Base-by-base conservation (phyloP, 129 eudicot genomes). In the Pittosporum tobira region DNA sequence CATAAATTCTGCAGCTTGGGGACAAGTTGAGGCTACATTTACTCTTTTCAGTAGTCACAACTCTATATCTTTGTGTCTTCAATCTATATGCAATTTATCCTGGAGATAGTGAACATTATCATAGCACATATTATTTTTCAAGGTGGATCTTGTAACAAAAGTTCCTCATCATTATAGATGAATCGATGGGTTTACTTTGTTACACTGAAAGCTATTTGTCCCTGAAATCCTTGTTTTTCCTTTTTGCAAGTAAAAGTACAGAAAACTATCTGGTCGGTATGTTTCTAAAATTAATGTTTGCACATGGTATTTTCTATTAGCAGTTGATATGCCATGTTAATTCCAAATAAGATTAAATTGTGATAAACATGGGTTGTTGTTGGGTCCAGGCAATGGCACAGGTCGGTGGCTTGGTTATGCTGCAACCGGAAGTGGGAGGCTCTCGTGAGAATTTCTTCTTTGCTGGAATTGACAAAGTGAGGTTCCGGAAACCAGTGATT, bases 381-480 rank as follows among this genome's bases (percentile, higher is more conserved):
- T 62, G 57, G 66, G 14, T 67, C 34, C 63, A 91, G 98, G 98
- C 98, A 69, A 77, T 91, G 98, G 98, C 98, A 48, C 98, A 91
- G 69, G 98, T 91, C 61, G 98, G 98, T 38, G 98, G 98, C 38
- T n/a, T 91, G 52, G 90, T 91, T 27, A 91, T 91, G 98, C 78
- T 91, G 74, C 84, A 74, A 72, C 98, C 98, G 15, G 98, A 91
- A 74, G 98, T 91, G 44, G 98, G 98, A 2, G 98, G 96, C 9
- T 83, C 94, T 2, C 82, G 85, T 22, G 87, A 86, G 11, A 91
- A 72, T 64, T 91, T 91, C 77, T 87, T 91, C 78, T 91, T 91
- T 65, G 98, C 96, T 52, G 98, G 98, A 61, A 75, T 91, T 5
- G 95, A 91, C 77, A 91, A 91, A 75, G 96, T 91, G 55, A 78